Conservation (phyloP, 2,329 filamentous ascomycete genomes). For the Didymella segeticola region DNA sequence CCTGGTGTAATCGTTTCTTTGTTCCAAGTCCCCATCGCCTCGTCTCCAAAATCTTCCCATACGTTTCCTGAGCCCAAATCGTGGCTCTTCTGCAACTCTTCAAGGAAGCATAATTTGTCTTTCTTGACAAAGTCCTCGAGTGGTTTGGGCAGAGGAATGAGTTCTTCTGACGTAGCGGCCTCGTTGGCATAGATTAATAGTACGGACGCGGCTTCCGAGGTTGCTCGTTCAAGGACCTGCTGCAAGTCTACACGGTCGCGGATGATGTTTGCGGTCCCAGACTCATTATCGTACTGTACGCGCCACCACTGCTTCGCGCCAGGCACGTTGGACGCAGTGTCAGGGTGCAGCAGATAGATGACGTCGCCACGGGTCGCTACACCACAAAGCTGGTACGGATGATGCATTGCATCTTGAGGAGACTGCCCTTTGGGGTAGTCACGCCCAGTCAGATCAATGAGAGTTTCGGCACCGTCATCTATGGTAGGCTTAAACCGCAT, state of each 20-base stretch:
- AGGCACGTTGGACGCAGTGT: slow-evolving; percentile 24
- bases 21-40: slow-evolving; percentile 28
- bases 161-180: slow-evolving; percentile 31
- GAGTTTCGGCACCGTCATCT: slow-evolving; percentile 34
- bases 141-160: slow-evolving; percentile 30
- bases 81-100: slow-evolving; percentile 35
- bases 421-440: slow-evolving; percentile 27
- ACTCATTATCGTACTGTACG: slow-evolving; percentile 41
- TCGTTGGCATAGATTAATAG: slow-evolving; percentile 67
- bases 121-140: slow-evolving; percentile 55
- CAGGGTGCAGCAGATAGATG: slow-evolving; percentile 61
- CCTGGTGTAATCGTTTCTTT: slow-evolving; percentile 6
- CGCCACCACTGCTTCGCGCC: slow-evolving; percentile 45
- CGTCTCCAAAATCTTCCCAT: slow-evolving; percentile 25
- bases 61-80: slow-evolving; percentile 1
- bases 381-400: slow-evolving; percentile 63
- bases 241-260: slow-evolving; percentile 54
- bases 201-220: slow-evolving; percentile 59
- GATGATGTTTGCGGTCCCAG: slow-evolving; percentile 32
- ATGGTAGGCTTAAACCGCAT: slow-evolving; percentile 56
- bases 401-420: slow-evolving; percentile 31
- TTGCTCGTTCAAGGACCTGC: slow-evolving; percentile 62
- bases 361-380: slow-evolving; percentile 65
- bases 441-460: slow-evolving; percentile 36
- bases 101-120: slow-evolving; percentile 53